Evolutionary conservation across 345 rosid genomes (phyloP).

Genomic region (Salix suchowensis): DNA sequence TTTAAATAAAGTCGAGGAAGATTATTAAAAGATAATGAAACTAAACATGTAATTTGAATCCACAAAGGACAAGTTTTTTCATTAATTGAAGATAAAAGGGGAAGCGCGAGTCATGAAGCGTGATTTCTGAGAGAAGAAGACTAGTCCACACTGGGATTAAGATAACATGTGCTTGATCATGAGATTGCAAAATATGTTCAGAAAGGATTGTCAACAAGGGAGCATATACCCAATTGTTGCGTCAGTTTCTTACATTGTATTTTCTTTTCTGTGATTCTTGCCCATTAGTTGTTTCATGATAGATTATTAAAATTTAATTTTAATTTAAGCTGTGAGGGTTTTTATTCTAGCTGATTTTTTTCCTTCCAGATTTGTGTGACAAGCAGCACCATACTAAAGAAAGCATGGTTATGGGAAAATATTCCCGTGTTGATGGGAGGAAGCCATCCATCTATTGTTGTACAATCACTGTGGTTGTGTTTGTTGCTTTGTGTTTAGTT

Average conservation of each 20-base stretch:
- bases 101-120: neutral
- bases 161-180: neutral
- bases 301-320: neutral
- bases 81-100: neutral
- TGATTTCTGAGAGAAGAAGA: neutral
- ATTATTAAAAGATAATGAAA: neutral
- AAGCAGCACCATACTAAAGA: neutral
- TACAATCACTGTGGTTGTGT: slow-evolving; percentile 65
- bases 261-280: neutral
- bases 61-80: neutral
- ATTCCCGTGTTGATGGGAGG: slow-evolving; percentile 63
- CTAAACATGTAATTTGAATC: neutral
- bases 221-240: neutral
- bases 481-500: slow-evolving; percentile 84
- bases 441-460: slow-evolving; percentile 74
- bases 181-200: neutral
- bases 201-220: neutral
- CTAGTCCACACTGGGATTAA: neutral
- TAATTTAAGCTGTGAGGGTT: neutral
- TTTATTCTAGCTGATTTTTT: neutral
- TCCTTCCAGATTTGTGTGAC: slow-evolving; percentile 1
- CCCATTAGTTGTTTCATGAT: neutral
- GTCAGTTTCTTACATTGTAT: neutral
- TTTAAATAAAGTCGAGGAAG: neutral
- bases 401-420: slow-evolving; percentile 68